Evolutionary conservation across 2,329 filamentous ascomycete species (phyloP).

Genomic region (Epichloe elymi): DNA sequence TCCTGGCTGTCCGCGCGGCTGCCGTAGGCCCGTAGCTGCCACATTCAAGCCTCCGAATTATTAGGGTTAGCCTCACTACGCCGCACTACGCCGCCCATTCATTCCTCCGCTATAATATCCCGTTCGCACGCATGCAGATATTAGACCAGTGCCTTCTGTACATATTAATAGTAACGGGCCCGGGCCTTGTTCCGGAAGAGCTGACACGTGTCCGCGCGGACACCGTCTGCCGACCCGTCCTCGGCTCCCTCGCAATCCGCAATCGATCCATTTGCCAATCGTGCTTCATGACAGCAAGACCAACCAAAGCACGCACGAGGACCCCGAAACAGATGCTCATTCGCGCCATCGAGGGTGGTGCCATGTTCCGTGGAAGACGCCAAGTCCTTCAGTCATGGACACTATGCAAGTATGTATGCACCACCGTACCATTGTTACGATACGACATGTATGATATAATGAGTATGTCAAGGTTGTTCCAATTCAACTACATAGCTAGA

Average conservation of each 20-base stretch:
- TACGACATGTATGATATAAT: too few relatives aligned
- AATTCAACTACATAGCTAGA: too few relatives aligned
- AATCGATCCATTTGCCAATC: background rate
- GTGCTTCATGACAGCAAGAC: background rate
- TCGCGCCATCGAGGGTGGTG: background rate
- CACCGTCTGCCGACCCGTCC: too few relatives aligned
- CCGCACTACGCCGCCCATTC: background rate
- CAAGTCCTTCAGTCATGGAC: too few relatives aligned
- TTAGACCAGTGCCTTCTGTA: too few relatives aligned
- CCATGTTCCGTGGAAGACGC: background rate
- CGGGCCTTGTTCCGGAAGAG: too few relatives aligned
- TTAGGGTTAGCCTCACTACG: too few relatives aligned
- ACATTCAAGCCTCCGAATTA: background rate
- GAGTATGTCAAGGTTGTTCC: too few relatives aligned
- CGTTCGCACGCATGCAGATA: background rate
- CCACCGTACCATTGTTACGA: background rate
- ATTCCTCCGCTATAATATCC: background rate
- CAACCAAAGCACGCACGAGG: slow-evolving; percentile 1
- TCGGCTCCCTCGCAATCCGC: background rate
- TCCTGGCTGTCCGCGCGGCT: background rate
- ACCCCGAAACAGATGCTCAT: background rate
- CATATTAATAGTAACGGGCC: too few relatives aligned
- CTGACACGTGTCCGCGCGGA: too few relatives aligned
- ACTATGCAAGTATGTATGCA: too few relatives aligned
- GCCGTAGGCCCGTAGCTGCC: background rate